A percentile compares a stretch with the other conserved stretches of the same genome.
phyloP scores from a whole-genome alignment of 1,139 yeast species.

The Candida albicans region DNA sequence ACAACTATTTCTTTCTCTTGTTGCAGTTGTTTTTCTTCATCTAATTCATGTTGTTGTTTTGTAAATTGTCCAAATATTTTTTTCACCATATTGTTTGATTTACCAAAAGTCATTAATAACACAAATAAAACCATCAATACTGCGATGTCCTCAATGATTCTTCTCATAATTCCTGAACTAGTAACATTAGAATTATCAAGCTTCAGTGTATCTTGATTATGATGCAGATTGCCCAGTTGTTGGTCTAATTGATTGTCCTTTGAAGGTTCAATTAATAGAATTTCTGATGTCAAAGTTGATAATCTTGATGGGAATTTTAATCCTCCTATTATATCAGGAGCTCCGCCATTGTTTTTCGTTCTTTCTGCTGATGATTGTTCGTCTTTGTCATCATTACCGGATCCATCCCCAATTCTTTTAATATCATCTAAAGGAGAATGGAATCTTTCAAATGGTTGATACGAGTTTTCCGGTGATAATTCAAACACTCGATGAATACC shows the following conservation, averaged over 20 bases:
- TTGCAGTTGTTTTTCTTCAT: slow-evolving; percentile 14
- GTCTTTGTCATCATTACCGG: slow-evolving; percentile 1
- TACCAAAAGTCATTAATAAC: slow-evolving; percentile 33
- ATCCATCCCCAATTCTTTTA: slow-evolving; percentile 32
- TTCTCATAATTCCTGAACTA: slow-evolving; percentile 16
- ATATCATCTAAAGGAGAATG: slow-evolving; percentile 15
- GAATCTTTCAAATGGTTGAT: slow-evolving; percentile 40
- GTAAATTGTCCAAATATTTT: slow-evolving; percentile 16
- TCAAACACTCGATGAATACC: slow-evolving; percentile 53
- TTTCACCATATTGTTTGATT: slow-evolving; percentile 31
- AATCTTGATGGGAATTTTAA: slow-evolving; percentile 30
- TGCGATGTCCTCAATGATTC: slow-evolving; percentile 51
- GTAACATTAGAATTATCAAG: not conserved
- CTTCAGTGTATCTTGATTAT: slow-evolving; percentile 1
- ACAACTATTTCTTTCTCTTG: slow-evolving; percentile 18
- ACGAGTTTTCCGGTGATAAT: slow-evolving; percentile 32
- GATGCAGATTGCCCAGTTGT: not conserved
- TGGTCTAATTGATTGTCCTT: slow-evolving; percentile 4
- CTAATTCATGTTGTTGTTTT: slow-evolving; percentile 11
- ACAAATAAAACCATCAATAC: slow-evolving; percentile 36
- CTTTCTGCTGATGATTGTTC: not conserved
- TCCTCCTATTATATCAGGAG: slow-evolving; percentile 39
- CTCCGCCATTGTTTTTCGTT: not conserved
- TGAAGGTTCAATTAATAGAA: slow-evolving; percentile 15
- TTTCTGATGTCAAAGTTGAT: slow-evolving; percentile 15